Evolutionary conservation across 805 yeast genomes (phyloP), one percentile per base, ranked within the genome.

Genomic region (Ogataea naganishii): DNA sequence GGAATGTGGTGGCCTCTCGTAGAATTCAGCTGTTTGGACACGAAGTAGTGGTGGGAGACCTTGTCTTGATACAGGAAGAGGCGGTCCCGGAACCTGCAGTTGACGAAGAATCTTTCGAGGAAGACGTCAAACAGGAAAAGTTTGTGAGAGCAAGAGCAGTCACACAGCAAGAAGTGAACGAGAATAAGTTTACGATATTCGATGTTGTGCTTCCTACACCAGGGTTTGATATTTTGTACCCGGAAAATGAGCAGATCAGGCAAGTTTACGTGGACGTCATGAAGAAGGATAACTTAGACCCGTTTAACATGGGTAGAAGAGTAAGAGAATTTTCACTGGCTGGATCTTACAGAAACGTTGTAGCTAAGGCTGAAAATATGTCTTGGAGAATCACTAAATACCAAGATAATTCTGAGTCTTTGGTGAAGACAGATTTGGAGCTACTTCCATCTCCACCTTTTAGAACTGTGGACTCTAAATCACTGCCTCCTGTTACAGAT

Each of bases 191-290:
- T 49, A 55, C 80, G 9, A 80, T 89, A 20, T 77, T 69, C 47
- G 97, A 92, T 53, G 66, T 92, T 18, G 95, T 94, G 3, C 62
- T 92, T 32, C 97, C 99, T n/a, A 73, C 95, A 1, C 98, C 99
- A 3, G 99, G 99, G 0, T 86, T 75, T 51, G 96, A 86, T 49
- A 73, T 92, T n/a, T 49, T 66, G 10, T 92, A 92, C 48, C 98
- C 99, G 6, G 60, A 67, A 8, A 81, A 84, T 46, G 66, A 64
- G 31, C 53, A 66, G 24, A 58, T 84, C 27, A 64, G 62, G 43
- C 64, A 74, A 23, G 70, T 72, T 1, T 88, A 88, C 49, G 69
- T 71, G 24, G 74, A 70, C 3, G 62, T 73, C 7, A 92, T 92
- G 97, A 68, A 65, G 3, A 61, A 67, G 31, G 97, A 92, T 49